Evolutionary conservation across 805 yeast genomes (phyloP).

Genomic region (Candida caryicola): DNA sequence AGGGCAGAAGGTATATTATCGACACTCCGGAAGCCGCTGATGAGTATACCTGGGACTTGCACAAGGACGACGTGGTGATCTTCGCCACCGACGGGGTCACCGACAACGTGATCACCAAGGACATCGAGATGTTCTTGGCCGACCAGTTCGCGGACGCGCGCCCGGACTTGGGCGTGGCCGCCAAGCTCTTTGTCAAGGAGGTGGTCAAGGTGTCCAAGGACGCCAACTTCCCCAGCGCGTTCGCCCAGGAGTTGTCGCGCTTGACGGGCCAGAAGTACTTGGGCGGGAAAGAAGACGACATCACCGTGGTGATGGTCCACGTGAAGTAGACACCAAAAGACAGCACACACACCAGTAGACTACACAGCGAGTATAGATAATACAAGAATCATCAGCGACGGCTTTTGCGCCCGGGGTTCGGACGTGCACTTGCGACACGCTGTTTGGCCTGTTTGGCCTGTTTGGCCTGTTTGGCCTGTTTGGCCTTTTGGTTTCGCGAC

Average conservation of each 20-base stretch:
- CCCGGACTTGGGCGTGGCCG: constrained; percentile 40
- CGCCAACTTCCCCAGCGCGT: constrained; percentile 74
- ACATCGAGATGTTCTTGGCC: constrained; percentile 63
- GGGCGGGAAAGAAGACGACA: constrained; percentile 96
- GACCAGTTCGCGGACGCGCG: constrained; percentile 43
- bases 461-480: too few relatives aligned
- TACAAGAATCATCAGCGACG: too few relatives aligned
- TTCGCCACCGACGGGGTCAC: constrained; percentile 94
- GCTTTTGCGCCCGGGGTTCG: too few relatives aligned
- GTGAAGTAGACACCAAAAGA: too few relatives aligned
- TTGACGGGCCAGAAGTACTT: constrained; percentile 65
- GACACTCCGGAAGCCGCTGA: constrained; percentile 73
- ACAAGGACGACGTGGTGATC: constrained; percentile 70
- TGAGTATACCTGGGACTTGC: constrained; percentile 58
- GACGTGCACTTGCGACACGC: too few relatives aligned
- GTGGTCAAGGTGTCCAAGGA: constrained; percentile 73
- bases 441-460: too few relatives aligned
- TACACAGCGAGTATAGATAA: too few relatives aligned
- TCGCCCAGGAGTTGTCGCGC: constrained; percentile 71
- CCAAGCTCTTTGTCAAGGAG: constrained; percentile 57
- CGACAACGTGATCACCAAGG: constrained; percentile 75
- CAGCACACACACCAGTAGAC: too few relatives aligned
- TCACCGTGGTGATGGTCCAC: constrained; percentile 74
- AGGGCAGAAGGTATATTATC: constrained; percentile 62
- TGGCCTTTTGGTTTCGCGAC: too few relatives aligned